These are phyloP conservation scores for Puccinia horiana DNA, from an alignment of 1,284 basidiomycete genomes.

Conservation along the genomic window DNA sequence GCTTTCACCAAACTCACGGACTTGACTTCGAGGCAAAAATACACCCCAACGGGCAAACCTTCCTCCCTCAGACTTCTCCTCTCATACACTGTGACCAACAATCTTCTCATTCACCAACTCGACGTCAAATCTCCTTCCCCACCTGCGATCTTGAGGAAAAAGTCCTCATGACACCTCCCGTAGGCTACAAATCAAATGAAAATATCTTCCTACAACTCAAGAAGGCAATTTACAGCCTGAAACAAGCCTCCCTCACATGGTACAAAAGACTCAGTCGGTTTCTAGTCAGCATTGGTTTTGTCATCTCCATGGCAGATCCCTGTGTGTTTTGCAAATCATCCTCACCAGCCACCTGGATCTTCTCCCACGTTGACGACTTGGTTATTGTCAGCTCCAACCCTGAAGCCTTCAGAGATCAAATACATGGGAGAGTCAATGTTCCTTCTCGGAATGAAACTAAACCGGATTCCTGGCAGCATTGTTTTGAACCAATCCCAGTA, in stretches of 20 bases:
- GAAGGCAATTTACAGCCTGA: constrained; percentile 51
- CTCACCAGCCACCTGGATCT: neutral
- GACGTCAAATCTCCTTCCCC: constrained; percentile 49
- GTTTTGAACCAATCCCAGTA: no score
- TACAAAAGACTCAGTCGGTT: neutral
- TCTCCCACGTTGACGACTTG: constrained; percentile 13
- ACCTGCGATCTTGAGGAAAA: constrained; percentile 31
- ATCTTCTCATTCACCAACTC: constrained; percentile 4
- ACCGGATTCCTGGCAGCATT: no score
- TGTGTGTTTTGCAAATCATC: neutral
- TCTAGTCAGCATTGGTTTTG: neutral
- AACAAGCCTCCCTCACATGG: constrained; percentile 46
- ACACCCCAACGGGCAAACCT: neutral
- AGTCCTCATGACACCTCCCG: constrained; percentile 16
- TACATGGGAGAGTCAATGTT: no score
- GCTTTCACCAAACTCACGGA: neutral
- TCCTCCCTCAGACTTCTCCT: constrained; percentile 58
- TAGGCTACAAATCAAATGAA: constrained; percentile 16
- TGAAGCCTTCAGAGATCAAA: no score
- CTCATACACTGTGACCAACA: constrained; percentile 21
- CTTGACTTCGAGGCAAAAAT: neutral
- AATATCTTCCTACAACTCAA: neutral
- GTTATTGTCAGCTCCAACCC: neutral
- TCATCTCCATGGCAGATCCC: neutral
- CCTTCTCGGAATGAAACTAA: no score